phyloP scores from a whole-genome alignment of 2,329 filamentous ascomycete genomes.

The Blumeriella jaapii region DNA sequence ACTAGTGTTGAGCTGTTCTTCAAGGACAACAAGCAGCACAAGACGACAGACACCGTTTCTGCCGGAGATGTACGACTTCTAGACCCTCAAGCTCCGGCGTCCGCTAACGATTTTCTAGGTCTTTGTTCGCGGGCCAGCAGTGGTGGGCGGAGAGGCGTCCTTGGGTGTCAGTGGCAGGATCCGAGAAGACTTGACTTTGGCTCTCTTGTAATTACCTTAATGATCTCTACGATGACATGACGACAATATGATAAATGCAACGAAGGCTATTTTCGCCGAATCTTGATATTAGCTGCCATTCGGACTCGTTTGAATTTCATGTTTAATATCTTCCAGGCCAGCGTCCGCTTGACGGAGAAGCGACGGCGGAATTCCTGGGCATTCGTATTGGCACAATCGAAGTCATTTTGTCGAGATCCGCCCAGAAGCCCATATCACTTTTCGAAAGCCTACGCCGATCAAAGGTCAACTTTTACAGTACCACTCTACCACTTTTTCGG shows the following conservation, averaged over 20 bases:
- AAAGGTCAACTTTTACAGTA: too few relatives aligned
- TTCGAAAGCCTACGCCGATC: too few relatives aligned
- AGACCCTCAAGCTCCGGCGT: not conserved
- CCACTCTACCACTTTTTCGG: too few relatives aligned
- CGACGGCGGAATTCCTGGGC: too few relatives aligned
- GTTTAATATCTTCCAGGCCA: too few relatives aligned
- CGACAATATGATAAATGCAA: constrained; percentile 1
- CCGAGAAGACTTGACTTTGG: constrained; percentile 61
- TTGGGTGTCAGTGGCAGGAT: constrained; percentile 55
- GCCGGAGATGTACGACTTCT: constrained; percentile 48
- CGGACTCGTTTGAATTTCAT: too few relatives aligned
- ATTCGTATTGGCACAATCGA: too few relatives aligned
- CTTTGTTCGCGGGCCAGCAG: constrained; percentile 59
- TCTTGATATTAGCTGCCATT: too few relatives aligned
- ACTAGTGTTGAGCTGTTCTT: constrained; percentile 71
- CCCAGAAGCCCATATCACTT: too few relatives aligned
- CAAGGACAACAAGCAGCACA: constrained; percentile 46
- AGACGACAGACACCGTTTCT: constrained; percentile 50
- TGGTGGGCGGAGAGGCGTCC: constrained; percentile 53
- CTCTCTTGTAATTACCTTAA: constrained; percentile 26
- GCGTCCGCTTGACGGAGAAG: too few relatives aligned
- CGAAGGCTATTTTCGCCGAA: not conserved
- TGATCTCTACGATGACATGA: not conserved
- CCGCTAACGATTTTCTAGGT: constrained; percentile 38
- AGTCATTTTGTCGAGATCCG: too few relatives aligned